Evolutionary conservation across 2,329 filamentous ascomycete species (phyloP).

Genomic region (Colletotrichum filicis): DNA sequence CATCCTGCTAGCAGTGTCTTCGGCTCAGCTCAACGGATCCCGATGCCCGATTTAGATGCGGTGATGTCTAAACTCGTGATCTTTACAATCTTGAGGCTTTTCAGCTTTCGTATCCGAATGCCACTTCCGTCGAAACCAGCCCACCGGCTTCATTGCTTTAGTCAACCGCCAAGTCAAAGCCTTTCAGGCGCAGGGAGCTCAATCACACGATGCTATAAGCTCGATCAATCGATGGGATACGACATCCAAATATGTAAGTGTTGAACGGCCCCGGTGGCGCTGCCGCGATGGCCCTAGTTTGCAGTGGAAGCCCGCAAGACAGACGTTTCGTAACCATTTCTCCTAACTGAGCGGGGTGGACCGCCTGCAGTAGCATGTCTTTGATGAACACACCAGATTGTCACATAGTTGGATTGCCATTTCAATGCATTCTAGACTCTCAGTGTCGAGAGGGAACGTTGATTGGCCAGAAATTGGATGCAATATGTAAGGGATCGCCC

Average conservation of each 20-base stretch:
- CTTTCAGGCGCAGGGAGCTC: background rate
- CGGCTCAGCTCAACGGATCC: too few relatives aligned
- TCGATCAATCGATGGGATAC: background rate
- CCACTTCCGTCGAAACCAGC: background rate
- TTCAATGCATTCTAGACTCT: background rate
- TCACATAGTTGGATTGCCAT: background rate
- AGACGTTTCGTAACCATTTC: background rate
- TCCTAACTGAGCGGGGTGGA: too few relatives aligned
- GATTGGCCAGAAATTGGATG: background rate
- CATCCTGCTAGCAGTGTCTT: background rate
- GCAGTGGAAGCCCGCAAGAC: background rate
- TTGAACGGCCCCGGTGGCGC: background rate
- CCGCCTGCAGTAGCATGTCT: background rate
- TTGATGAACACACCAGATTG: background rate
- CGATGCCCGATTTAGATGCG: background rate
- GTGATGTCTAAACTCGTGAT: background rate
- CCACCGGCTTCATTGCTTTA: too few relatives aligned
- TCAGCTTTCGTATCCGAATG: background rate
- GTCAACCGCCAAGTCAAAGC: background rate
- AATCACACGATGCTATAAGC: background rate
- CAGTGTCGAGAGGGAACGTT: background rate
- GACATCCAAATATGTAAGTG: background rate
- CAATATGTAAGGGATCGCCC: background rate
- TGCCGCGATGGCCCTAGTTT: background rate
- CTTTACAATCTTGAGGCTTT: background rate